phyloP scores from a whole-genome alignment of 257 asterid genomes.

The Anisodus acutangulus region DNA sequence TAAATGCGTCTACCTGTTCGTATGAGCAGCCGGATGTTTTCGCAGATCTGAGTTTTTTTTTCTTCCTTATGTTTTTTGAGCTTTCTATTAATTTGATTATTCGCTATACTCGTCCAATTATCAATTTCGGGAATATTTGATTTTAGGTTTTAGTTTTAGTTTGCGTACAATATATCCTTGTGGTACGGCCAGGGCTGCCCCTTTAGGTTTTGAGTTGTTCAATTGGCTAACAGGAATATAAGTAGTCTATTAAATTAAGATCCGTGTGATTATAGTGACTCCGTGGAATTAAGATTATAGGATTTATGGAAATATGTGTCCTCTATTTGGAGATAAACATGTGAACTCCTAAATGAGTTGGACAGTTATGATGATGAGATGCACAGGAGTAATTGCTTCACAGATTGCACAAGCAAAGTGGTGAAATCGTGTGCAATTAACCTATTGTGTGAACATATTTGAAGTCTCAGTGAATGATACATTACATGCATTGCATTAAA shows the following conservation, averaged over 20 bases:
- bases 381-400: background rate
- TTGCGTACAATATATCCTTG: no score
- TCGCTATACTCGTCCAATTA: background rate
- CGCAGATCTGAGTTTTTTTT: conserved; percentile 36
- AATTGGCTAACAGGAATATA: background rate
- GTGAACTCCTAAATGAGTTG: background rate
- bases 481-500: background rate
- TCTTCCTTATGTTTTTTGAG: background rate
- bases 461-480: background rate
- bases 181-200: no score
- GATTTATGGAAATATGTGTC: background rate
- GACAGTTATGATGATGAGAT: background rate
- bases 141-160: conserved; percentile 16
- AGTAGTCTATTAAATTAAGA: background rate
- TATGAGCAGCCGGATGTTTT: background rate
- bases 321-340: background rate
- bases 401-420: background rate
- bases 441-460: background rate
- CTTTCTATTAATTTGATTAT: background rate
- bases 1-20: background rate
- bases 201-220: background rate
- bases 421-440: background rate
- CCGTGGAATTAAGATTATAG: background rate
- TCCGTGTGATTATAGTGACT: background rate
- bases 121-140: background rate